These are phyloP conservation scores for Candida tropicalis DNA, from an alignment of 1,139 yeast species.

Conservation along the genomic window DNA sequence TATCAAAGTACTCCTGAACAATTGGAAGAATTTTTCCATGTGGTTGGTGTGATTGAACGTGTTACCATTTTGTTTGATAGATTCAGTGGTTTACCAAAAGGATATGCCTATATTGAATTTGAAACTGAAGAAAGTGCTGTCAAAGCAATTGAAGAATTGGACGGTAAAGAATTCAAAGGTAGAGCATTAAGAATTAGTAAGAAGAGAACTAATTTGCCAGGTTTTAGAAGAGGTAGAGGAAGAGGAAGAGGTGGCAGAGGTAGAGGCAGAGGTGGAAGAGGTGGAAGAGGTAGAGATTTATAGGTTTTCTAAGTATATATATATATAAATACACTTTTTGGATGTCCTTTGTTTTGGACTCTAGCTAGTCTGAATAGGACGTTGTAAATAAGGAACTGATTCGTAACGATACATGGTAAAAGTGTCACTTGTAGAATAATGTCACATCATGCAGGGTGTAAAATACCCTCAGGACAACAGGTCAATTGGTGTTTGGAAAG, in stretches of 20 bases:
- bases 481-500: no score
- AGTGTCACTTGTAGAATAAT: no score
- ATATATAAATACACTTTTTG: neutral
- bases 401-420: no score
- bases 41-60: constrained; percentile 38
- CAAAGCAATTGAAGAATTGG: constrained; percentile 38
- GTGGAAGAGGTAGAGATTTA: constrained; percentile 15
- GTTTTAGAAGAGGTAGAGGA: constrained; percentile 26
- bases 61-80: constrained; percentile 44
- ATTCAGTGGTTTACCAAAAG: constrained; percentile 43
- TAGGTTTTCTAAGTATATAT: neutral
- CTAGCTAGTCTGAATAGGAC: no score
- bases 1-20: constrained; percentile 45
- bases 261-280: constrained; percentile 19
- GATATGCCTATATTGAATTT: constrained; percentile 50
- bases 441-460: no score
- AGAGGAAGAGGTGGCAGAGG: constrained; percentile 23
- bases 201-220: constrained; percentile 46
- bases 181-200: constrained; percentile 39
- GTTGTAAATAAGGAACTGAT: no score
- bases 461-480: no score
- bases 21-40: constrained; percentile 39
- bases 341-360: neutral
- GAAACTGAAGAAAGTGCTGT: constrained; percentile 29
- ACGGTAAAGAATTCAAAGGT: constrained; percentile 38